phyloP scores from a whole-genome alignment of 169 alveolate species.

The Cryptosporidium sp. region DNA sequence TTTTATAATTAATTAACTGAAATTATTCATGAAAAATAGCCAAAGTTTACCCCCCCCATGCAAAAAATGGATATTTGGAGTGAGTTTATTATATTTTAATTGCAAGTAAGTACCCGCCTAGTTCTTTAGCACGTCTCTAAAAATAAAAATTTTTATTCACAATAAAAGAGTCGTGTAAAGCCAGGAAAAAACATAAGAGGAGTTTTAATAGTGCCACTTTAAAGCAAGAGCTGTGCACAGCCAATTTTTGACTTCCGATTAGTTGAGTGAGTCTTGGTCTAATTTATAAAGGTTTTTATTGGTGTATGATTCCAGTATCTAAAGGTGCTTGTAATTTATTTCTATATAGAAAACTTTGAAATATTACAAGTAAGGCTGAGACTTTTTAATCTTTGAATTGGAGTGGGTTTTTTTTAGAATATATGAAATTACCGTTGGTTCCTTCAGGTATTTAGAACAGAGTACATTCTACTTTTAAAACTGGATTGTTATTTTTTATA shows the following conservation, averaged over 20 bases:
- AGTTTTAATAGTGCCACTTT: not conserved
- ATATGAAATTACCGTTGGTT: not conserved
- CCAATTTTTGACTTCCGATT: not conserved
- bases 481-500: not conserved
- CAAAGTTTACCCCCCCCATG: constrained; percentile 14
- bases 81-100: not conserved
- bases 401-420: not conserved
- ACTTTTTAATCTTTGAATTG: not conserved
- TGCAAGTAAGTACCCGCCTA: constrained; percentile 40
- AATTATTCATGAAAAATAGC: not conserved
- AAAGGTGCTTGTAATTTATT: not conserved
- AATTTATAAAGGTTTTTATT: not conserved
- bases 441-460: not conserved
- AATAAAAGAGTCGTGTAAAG: constrained; percentile 12
- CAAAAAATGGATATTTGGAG: not conserved
- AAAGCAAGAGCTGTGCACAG: constrained; percentile 11
- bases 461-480: not conserved
- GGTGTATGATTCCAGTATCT: not conserved
- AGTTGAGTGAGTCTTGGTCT: not conserved
- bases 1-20: not conserved
- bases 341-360: not conserved
- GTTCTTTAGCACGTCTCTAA: constrained; percentile 10
- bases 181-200: constrained; percentile 19
- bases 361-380: not conserved
- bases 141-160: constrained; percentile 15